phyloP scores from a whole-genome alignment of 345 rosid genomes.

The Dipteronia sinensis region DNA sequence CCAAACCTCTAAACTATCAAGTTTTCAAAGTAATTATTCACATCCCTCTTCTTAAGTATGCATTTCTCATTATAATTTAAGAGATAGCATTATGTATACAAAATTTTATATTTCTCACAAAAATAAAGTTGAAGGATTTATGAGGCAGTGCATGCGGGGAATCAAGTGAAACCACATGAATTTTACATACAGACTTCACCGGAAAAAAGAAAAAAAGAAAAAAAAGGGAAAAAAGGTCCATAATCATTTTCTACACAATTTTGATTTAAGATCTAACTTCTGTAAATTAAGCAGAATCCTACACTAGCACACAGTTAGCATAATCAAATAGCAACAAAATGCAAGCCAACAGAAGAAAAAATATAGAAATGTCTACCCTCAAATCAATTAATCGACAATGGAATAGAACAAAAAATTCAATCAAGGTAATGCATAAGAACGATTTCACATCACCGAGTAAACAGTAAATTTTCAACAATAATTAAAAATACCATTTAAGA shows the following conservation, averaged over 20 bases:
- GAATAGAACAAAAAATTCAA: neutral
- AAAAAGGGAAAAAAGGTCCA: neutral
- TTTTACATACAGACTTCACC: neutral
- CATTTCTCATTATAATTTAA: neutral
- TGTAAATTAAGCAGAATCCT: neutral
- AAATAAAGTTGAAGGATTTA: neutral
- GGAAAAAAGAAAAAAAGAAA: neutral
- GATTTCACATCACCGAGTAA: neutral
- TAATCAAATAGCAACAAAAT: slow-evolving; percentile 8
- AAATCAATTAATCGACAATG: neutral
- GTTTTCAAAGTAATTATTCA: neutral
- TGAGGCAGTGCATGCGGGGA: slow-evolving; percentile 1
- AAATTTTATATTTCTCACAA: too few species aligned
- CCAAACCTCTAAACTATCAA: slow-evolving; percentile 12
- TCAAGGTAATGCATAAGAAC: neutral
- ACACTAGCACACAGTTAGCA: neutral
- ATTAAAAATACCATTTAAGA: slow-evolving; percentile 1
- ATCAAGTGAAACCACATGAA: slow-evolving; percentile 1
- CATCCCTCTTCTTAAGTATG: neutral
- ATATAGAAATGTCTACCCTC: too few species aligned
- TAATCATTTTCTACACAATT: neutral
- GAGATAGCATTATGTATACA: neutral
- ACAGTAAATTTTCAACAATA: neutral
- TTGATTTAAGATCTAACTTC: neutral
- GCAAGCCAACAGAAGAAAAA: neutral